Evolutionary conservation across 2,329 filamentous ascomycete genomes (phyloP).

Genomic region (Aspergillus sp.): DNA sequence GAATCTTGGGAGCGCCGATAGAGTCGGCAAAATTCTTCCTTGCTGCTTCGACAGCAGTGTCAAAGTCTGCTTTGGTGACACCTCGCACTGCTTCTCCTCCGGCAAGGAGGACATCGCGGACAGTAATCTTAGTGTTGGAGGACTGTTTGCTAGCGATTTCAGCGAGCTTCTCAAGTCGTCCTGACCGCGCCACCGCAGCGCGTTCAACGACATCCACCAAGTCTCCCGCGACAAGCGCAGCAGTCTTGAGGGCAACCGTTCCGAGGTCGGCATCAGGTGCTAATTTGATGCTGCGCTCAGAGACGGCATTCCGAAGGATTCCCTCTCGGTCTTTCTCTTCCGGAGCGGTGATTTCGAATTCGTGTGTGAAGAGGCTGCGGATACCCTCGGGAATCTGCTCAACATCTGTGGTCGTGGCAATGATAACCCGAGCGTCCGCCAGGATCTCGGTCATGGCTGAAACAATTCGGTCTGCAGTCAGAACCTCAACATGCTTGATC

Average conservation of each 20-base stretch:
- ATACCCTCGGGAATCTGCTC: conserved; percentile 92
- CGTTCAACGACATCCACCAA: conserved; percentile 92
- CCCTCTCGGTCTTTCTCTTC: conserved; percentile 90
- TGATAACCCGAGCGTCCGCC: conserved; percentile 73
- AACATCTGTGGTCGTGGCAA: conserved; percentile 92
- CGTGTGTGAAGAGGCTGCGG: conserved; percentile 88
- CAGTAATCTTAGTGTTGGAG: conserved; percentile 50
- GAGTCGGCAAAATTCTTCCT: conserved; percentile 97
- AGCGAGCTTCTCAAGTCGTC: conserved; percentile 74
- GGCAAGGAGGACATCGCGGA: conserved; percentile 83
- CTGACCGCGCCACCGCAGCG: conserved; percentile 72
- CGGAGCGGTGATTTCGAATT: conserved; percentile 88
- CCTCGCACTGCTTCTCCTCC: conserved; percentile 78
- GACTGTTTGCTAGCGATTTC: conserved; percentile 31
- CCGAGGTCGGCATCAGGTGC: conserved; percentile 81
- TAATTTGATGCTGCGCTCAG: conserved; percentile 72
- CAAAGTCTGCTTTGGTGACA: conserved; percentile 80
- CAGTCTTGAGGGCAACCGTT: conserved; percentile 88
- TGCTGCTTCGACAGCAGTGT: conserved; percentile 89
- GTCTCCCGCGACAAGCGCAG: conserved; percentile 90
- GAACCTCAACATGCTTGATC: conserved; percentile 84
- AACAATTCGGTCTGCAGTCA: conserved; percentile 88
- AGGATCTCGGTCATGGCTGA: conserved; percentile 81
- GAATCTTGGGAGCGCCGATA: conserved; percentile 96
- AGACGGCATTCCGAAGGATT: conserved; percentile 76